phyloP scores from a whole-genome alignment of 306 rosid species.

The Cucurbita argyrosperma region DNA sequence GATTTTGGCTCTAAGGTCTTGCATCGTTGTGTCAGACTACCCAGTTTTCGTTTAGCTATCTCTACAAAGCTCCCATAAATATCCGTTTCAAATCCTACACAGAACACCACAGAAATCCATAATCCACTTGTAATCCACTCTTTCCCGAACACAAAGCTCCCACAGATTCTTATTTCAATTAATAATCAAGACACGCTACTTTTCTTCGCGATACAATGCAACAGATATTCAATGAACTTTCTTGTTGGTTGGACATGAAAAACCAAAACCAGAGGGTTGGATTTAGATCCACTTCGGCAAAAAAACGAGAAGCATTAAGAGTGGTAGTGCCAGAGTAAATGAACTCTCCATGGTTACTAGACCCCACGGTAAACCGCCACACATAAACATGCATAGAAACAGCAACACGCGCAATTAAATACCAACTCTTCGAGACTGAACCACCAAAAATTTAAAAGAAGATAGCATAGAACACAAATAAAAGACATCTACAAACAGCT shows the following conservation, averaged over 20 bases:
- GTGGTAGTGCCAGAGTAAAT: not conserved
- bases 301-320: not conserved
- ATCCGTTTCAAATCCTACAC: constrained; percentile 1
- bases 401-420: not conserved
- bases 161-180: not conserved
- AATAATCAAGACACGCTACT: not conserved
- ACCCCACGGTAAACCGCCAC: not conserved
- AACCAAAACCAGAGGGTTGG: not conserved
- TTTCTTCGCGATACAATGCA: not conserved
- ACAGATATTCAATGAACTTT: not conserved
- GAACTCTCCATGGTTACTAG: not conserved
- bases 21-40: constrained; percentile 17
- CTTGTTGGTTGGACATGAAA: not conserved
- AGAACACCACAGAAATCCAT: not conserved
- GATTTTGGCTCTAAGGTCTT: constrained; percentile 44
- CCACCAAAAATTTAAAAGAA: not conserved
- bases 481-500: not conserved
- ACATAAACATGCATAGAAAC: not conserved
- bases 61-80: constrained; percentile 3
- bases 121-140: not conserved
- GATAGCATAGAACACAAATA: not conserved
- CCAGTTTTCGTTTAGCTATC: not conserved
- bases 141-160: not conserved
- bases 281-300: not conserved
- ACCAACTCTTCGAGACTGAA: not conserved